Percentiles rank a stretch among this genome's conserved stretches.
Evolutionary conservation across 1,284 basidiomycete species (phyloP).

Genomic region (Pisolithus thermaeus): DNA sequence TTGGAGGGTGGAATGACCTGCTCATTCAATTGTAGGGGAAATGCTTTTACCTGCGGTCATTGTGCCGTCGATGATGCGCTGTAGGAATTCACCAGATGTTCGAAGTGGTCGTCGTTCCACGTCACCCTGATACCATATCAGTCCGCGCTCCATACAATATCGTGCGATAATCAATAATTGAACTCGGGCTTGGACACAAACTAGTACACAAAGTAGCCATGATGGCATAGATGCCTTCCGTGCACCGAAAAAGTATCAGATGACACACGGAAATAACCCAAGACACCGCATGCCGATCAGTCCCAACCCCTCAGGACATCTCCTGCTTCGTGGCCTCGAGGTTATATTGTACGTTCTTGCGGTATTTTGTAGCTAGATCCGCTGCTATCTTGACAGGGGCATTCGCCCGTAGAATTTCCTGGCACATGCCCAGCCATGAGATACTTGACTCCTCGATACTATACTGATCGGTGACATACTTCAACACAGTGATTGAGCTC

Average conservation of each 20-base stretch:
- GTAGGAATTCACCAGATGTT: no score
- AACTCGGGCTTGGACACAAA: not conserved
- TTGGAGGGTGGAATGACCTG: no score
- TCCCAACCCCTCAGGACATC: not conserved
- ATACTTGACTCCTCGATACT: not conserved
- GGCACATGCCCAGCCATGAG: conserved; percentile 2
- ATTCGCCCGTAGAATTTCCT: conserved; percentile 73
- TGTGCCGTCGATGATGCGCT: no score
- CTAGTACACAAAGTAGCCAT: not conserved
- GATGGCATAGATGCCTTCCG: not conserved
- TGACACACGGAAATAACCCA: not conserved
- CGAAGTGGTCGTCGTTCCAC: no score
- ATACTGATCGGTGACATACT: conserved; percentile 32
- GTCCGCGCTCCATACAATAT: no score
- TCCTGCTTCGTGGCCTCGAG: conserved; percentile 57
- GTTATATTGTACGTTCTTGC: conserved; percentile 84
- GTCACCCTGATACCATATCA: no score
- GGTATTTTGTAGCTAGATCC: conserved; percentile 74
- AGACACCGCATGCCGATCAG: not conserved
- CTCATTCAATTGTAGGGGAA: no score
- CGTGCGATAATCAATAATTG: no score
- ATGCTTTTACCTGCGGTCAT: no score
- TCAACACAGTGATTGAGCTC: conserved; percentile 78
- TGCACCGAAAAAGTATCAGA: not conserved
- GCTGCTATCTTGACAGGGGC: conserved; percentile 69